Conservation (phyloP, 192 early-diverging fungal genomes). For the Coemansia sp. region DNA sequence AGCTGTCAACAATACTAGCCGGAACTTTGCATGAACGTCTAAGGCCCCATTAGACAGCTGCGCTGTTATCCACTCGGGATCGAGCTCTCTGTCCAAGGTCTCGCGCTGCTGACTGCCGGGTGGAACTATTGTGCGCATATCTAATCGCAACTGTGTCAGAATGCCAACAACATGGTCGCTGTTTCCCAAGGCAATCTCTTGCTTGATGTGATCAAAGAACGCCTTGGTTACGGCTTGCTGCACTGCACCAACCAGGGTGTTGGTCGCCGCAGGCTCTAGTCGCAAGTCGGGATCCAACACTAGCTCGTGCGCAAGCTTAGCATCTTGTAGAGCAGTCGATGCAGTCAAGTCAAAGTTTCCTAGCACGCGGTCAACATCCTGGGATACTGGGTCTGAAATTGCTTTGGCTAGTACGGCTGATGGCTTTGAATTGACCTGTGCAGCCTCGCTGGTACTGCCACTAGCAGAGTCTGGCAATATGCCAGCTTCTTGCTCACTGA, state of each 20-base stretch:
- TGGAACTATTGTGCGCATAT: constrained; percentile 34
- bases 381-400: constrained; percentile 25
- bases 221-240: constrained; percentile 26
- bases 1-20: constrained; percentile 20
- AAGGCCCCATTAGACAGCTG: constrained; percentile 21
- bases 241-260: constrained; percentile 22
- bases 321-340: constrained; percentile 36
- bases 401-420: constrained; percentile 29
- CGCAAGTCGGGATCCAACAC: constrained; percentile 38
- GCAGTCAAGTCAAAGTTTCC: constrained; percentile 38
- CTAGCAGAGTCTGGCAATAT: not conserved
- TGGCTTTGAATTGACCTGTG: not conserved
- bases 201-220: constrained; percentile 31
- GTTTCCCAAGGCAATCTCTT: constrained; percentile 21
- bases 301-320: constrained; percentile 45
- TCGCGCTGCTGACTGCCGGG: constrained; percentile 11
- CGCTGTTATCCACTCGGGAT: constrained; percentile 30
- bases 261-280: constrained; percentile 23
- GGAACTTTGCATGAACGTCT: constrained; percentile 26
- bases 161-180: constrained; percentile 27
- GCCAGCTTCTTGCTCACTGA: not conserved
- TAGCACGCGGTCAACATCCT: constrained; percentile 34
- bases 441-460: not conserved
- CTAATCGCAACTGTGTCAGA: constrained; percentile 29
- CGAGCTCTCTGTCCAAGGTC: constrained; percentile 37